A percentile compares a stretch with the other conserved stretches of the same genome.
Evolutionary conservation across 2,329 filamentous ascomycete genomes (phyloP).

Genomic region (Coniochaeta ligniaria): DNA sequence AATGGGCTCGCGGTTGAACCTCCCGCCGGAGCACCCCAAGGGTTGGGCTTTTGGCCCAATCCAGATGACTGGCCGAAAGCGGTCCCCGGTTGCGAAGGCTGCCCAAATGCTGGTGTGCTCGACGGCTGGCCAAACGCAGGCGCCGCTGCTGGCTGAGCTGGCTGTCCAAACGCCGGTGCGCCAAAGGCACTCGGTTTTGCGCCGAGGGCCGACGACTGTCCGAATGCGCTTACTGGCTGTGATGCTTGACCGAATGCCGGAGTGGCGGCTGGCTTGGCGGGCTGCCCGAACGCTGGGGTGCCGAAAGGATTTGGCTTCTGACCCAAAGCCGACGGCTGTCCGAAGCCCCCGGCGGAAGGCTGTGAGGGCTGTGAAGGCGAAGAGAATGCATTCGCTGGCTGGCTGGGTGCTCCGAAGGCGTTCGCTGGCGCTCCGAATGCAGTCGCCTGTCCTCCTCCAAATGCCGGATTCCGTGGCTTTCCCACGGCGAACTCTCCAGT

Average conservation of each 20-base stretch:
- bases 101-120: constrained; percentile 26
- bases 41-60: constrained; percentile 20
- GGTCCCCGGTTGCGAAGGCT: constrained; percentile 8
- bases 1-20: constrained; percentile 14
- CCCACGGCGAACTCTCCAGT: constrained; percentile 38
- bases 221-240: constrained; percentile 13
- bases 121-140: constrained; percentile 25
- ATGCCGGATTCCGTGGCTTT: constrained; percentile 18
- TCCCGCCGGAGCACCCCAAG: constrained; percentile 13
- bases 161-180: constrained; percentile 30
- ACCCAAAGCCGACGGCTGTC: constrained; percentile 30
- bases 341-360: constrained; percentile 21
- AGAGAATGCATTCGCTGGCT: constrained; percentile 32
- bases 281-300: constrained; percentile 28
- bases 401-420: constrained; percentile 8
- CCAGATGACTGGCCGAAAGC: constrained; percentile 17
- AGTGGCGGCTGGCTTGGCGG: constrained; percentile 24
- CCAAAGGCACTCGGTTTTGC: constrained; percentile 21
- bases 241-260: constrained; percentile 32
- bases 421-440: constrained; percentile 31
- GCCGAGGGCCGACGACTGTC: constrained; percentile 16
- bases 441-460: constrained; percentile 3
- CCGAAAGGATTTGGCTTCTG: constrained; percentile 30
- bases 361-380: constrained; percentile 22
- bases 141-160: constrained; percentile 17